Evolutionary conservation across 1,139 yeast species (phyloP), one percentile per base, ranked within the genome.

Genomic region (Debaryomyces nepalensis): DNA sequence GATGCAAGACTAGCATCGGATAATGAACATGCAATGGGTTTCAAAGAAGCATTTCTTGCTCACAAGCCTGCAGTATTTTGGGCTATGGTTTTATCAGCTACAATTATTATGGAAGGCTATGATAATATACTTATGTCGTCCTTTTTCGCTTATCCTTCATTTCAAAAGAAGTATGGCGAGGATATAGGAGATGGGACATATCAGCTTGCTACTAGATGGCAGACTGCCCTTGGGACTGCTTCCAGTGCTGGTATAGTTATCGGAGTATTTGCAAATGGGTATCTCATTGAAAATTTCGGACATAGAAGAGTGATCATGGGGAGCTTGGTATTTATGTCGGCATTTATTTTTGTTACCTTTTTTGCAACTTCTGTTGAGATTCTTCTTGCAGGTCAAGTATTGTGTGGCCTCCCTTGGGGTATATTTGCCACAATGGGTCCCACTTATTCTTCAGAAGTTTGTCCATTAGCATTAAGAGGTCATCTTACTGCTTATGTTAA

Each of bases 371-470:
- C 59, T 48, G 53, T 68, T 19, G 62, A 57, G 9, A 64, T 70
- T 43, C 62, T 77, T 43, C 61, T 72, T 30, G 71, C 67, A 19
- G 78, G 80, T 38, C 77, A 76, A 51, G 53, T 76, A 29, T 56
- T 75, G 12, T 62, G 70, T 49, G 82, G 82, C 45, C 46, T 77
- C 24, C 70, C 73, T 16, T 77, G 81, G 82, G 82, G 83, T 47
- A 68, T 71, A 29, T 73, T 75, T 57, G 79, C 73, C 46, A 66
- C 74, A 10, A 60, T 76, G 51, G 69, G 77, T 14, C 74, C 75
- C 12, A 61, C 77, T 4, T 78, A 77, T 52, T 78, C 82, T 11
- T 65, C 79, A 8, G 83, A 78, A 52, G 73, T 77, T 27, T 70
- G 76, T 50, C 82, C 81, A 2, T 58, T 73, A 12, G 67, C 68